phyloP scores from a whole-genome alignment of 2,329 filamentous ascomycete species.

The Coniochaeta prunicola region DNA sequence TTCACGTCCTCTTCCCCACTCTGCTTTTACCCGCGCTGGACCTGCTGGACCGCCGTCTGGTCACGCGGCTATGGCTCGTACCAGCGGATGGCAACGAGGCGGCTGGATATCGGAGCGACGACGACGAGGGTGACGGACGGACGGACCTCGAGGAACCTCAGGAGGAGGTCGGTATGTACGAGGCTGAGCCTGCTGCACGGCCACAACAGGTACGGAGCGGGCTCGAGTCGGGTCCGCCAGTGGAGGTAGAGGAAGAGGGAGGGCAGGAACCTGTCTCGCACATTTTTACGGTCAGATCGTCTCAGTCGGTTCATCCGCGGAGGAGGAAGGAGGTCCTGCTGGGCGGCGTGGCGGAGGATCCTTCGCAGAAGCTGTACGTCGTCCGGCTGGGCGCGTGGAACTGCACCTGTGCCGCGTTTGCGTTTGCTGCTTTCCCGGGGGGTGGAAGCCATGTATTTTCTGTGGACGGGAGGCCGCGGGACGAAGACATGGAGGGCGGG shows the following conservation, averaged over 20 bases:
- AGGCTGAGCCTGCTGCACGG: not conserved
- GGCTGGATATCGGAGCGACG: not conserved
- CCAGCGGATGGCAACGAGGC: not conserved
- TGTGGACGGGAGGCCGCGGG: not conserved
- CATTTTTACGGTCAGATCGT: not conserved
- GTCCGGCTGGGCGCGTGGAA: conserved; percentile 75
- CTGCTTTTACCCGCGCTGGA: conserved; percentile 80
- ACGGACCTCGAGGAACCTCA: not conserved
- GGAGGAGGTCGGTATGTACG: not conserved
- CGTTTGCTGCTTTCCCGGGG: conserved; percentile 59
- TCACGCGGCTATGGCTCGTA: conserved; percentile 45
- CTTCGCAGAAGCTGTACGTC: conserved; percentile 44
- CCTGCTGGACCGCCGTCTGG: conserved; percentile 70
- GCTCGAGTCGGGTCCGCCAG: not conserved
- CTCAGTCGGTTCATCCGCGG: conserved; percentile 9
- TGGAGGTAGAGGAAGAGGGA: not conserved
- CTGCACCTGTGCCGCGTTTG: conserved; percentile 83
- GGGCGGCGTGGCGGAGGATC: conserved; percentile 4
- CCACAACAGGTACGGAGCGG: not conserved
- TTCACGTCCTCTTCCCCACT: conserved; percentile 79
- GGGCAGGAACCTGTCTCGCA: not conserved
- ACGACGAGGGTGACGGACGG: not conserved
- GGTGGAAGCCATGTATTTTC: conserved; percentile 4
- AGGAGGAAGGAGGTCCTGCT: not conserved
- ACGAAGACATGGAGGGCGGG: not conserved